A percentile compares a stretch with the other conserved stretches of the same genome.
Evolutionary conservation across 305 asterid genomes (phyloP).

Genomic region (Solanum chacoense): DNA sequence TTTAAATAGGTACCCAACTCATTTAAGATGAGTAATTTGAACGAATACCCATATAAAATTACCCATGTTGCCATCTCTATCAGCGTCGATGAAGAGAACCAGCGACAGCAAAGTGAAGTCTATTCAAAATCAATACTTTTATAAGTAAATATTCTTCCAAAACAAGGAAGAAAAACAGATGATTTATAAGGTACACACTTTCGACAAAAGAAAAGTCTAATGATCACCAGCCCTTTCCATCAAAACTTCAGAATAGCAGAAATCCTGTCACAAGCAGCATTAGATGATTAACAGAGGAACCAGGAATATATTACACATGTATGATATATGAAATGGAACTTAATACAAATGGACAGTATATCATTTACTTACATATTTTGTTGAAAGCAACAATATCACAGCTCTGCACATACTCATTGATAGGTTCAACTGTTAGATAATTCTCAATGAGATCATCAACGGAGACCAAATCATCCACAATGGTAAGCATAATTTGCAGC

Average conservation of each 20-base stretch:
- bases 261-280: neutral
- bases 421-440: neutral
- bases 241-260: neutral
- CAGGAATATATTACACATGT: neutral
- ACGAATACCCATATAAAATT: neutral
- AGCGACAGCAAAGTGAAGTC: neutral
- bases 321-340: neutral
- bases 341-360: neutral
- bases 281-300: neutral
- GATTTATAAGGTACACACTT: neutral
- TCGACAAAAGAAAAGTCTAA: neutral
- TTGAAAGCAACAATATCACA: neutral
- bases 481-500: constrained; percentile 69
- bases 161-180: neutral
- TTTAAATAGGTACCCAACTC: neutral
- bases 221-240: neutral
- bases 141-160: neutral
- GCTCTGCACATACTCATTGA: neutral
- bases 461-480: neutral
- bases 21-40: neutral
- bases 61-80: neutral
- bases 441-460: neutral
- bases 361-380: neutral
- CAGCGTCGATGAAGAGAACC: neutral
- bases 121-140: neutral